Evolutionary conservation across 75 land plant genomes (phyloP).

Genomic region (Ceratopteris richardii): DNA sequence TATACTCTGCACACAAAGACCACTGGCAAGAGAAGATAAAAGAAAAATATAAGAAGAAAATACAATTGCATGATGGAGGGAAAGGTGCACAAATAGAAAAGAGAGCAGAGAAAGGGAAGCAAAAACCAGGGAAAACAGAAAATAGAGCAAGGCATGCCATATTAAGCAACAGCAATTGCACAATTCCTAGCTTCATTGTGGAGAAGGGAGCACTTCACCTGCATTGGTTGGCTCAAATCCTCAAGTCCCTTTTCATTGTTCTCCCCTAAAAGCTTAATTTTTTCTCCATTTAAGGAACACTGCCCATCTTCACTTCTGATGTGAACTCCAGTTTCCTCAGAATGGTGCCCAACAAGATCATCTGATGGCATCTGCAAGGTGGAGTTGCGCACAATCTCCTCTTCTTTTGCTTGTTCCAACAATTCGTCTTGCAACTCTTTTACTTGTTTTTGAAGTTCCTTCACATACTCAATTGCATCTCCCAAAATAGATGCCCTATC

Average conservation of each 20-base stretch:
- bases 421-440: constrained; percentile 79
- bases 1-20: too few relatives aligned
- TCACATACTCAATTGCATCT: constrained; percentile 89
- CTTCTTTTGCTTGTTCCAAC: constrained; percentile 28
- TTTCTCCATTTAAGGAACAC: constrained; percentile 21
- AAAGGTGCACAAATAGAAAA: too few relatives aligned
- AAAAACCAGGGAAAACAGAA: too few relatives aligned
- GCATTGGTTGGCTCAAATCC: constrained; percentile 34
- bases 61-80: too few relatives aligned
- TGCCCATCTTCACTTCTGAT: constrained; percentile 11
- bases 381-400: constrained; percentile 13
- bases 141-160: too few relatives aligned
- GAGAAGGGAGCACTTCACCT: too few relatives aligned
- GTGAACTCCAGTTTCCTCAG: constrained; percentile 9
- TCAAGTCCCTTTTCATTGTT: constrained; percentile 23
- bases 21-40: too few relatives aligned
- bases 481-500: constrained; percentile 91
- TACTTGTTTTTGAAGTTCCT: constrained; percentile 72
- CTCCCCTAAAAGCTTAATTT: constrained; percentile 12
- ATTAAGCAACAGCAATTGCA: too few relatives aligned
- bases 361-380: background rate
- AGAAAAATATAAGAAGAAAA: too few relatives aligned
- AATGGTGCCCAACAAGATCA: constrained; percentile 15
- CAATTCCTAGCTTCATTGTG: too few relatives aligned
- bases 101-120: too few relatives aligned